A percentile compares a stretch with the other conserved stretches of the same genome.
Evolutionary conservation across 495 filamentous ascomycete genomes (phyloP).

Genomic region (Cenococcum geophilum): DNA sequence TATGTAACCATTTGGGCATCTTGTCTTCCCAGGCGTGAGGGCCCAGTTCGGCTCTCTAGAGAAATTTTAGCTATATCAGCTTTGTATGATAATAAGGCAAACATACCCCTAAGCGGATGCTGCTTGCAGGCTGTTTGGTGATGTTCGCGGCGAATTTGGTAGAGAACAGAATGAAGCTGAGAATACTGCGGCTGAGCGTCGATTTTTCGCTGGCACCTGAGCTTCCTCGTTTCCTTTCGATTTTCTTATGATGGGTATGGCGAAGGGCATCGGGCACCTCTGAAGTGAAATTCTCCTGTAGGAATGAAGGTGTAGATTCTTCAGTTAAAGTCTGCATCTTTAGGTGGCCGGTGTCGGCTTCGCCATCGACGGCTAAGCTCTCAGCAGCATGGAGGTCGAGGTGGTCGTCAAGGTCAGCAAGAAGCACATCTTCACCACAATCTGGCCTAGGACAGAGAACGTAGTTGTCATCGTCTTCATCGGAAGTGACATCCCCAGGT

Average conservation of each 20-base stretch:
- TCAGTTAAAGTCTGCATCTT: slow-evolving; percentile 5
- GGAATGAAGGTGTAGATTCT: slow-evolving; percentile 24
- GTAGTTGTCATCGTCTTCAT: slow-evolving; percentile 44
- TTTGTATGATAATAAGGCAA: not conserved
- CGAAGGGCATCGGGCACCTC: slow-evolving; percentile 10
- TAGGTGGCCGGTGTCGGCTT: slow-evolving; percentile 16
- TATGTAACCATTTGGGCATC: slow-evolving; percentile 78
- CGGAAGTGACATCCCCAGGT: slow-evolving; percentile 17
- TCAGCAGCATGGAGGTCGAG: slow-evolving; percentile 68
- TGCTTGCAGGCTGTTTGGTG: slow-evolving; percentile 11
- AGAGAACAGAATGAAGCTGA: slow-evolving; percentile 25
- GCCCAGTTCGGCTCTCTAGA: slow-evolving; percentile 63
- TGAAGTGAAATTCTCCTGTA: slow-evolving; percentile 25
- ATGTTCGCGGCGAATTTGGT: slow-evolving; percentile 10
- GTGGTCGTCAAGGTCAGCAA: slow-evolving; percentile 61
- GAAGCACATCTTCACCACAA: slow-evolving; percentile 64
- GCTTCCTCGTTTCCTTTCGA: slow-evolving; percentile 10
- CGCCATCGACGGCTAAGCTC: slow-evolving; percentile 47
- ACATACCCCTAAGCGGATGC: slow-evolving; percentile 14
- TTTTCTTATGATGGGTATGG: slow-evolving; percentile 15
- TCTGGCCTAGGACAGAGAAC: slow-evolving; percentile 61
- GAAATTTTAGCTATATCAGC: not conserved
- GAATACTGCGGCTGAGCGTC: slow-evolving; percentile 24
- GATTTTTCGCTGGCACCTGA: slow-evolving; percentile 21
- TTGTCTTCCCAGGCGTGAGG: slow-evolving; percentile 77